A percentile compares a stretch with the other conserved stretches of the same genome.
Conservation (phyloP, 139 green algal species). For the Chlorella ohadii region DNA sequence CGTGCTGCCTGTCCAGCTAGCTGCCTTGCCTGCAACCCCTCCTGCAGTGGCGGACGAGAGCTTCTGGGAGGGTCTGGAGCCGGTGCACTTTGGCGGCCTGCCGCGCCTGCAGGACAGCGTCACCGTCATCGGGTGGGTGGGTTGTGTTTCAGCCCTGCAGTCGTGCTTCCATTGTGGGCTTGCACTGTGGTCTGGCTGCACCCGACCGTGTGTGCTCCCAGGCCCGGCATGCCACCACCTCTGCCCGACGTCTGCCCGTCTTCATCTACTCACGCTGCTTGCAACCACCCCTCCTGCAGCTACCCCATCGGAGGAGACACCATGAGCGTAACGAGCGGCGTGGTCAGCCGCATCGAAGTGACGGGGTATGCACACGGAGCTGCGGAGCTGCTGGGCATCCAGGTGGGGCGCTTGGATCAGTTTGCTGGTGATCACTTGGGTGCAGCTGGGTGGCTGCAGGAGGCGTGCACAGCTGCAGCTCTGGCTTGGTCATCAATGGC, state of each 20-base stretch:
- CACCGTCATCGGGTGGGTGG: conserved; percentile 48
- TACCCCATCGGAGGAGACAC: conserved; percentile 75
- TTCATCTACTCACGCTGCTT: no score
- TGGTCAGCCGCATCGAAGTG: conserved; percentile 87
- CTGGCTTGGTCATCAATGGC: no score
- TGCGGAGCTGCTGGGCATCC: conserved; percentile 82
- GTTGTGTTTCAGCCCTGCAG: conserved; percentile 32
- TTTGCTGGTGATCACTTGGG: background rate
- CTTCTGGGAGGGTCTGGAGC: conserved; percentile 77
- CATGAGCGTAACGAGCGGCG: conserved; percentile 80
- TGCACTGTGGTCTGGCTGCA: no score
- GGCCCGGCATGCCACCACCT: no score
- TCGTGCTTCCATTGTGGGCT: conserved; percentile 5
- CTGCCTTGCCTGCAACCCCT: no score
- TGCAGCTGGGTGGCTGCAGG: no score
- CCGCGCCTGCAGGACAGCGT: conserved; percentile 61
- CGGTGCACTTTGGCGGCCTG: conserved; percentile 72
- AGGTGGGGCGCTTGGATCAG: conserved; percentile 70
- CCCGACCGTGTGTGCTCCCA: no score
- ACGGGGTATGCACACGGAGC: conserved; percentile 81
- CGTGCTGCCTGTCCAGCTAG: no score
- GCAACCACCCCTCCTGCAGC: background rate
- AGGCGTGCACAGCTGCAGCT: no score
- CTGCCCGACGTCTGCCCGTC: no score
- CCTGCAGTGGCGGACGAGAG: conserved; percentile 75